Percentiles rank a stretch among this genome's conserved stretches.
phyloP scores from a whole-genome alignment of 164 flowering plant genomes.

The Amborella trichopoda region DNA sequence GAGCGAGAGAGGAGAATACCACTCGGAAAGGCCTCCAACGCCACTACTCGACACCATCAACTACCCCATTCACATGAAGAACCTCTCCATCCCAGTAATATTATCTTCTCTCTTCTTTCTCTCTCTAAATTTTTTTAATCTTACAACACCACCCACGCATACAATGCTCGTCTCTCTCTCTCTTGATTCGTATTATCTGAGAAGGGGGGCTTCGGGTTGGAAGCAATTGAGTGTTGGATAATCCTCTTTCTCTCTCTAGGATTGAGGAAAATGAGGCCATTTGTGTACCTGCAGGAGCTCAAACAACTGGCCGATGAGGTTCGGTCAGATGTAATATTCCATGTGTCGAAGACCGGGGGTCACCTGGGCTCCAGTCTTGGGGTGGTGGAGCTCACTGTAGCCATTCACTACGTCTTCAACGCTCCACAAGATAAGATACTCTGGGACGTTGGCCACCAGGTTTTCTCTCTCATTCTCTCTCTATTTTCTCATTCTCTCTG shows the following conservation, averaged over 20 bases:
- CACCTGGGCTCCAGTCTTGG: slow-evolving; percentile 97
- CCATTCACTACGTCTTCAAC: slow-evolving; percentile 91
- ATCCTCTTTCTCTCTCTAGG: no score
- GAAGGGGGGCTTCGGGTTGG: no score
- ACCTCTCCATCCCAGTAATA: slow-evolving; percentile 71
- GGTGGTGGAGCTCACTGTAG: slow-evolving; percentile 91
- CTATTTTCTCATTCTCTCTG: neutral
- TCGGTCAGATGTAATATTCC: slow-evolving; percentile 79
- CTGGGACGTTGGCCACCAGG: slow-evolving; percentile 99
- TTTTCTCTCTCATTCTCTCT: slow-evolving; percentile 9
- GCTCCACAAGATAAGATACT: slow-evolving; percentile 69
- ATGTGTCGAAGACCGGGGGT: slow-evolving; percentile 89
- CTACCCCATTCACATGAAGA: slow-evolving; percentile 97
- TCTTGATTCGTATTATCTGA: no score
- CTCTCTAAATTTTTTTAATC: no score
- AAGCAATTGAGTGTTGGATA: no score
- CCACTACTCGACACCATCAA: slow-evolving; percentile 93
- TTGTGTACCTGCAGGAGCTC: slow-evolving; percentile 63
- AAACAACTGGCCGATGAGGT: slow-evolving; percentile 85
- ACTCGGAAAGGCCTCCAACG: slow-evolving; percentile 78
- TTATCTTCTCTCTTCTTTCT: neutral
- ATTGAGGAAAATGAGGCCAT: no score
- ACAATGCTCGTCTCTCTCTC: no score
- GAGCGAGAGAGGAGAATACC: slow-evolving; percentile 68
- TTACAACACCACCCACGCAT: no score